These are phyloP conservation scores for Paraphoma chrysanthemicola DNA, from an alignment of 2,329 filamentous ascomycete species.

Conservation along the genomic window DNA sequence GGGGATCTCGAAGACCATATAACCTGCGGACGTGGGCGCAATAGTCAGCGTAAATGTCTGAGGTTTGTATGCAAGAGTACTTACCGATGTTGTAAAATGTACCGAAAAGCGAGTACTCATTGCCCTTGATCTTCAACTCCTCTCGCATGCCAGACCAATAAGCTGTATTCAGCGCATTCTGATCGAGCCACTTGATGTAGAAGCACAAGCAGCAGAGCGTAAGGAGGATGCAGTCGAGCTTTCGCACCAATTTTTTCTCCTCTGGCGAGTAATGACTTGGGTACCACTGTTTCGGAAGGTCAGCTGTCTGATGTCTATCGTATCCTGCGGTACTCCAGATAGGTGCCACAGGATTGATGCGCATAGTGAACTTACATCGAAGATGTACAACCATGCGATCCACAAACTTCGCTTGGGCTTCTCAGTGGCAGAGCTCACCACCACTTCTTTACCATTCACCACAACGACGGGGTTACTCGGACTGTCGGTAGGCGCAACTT, in stretches of 20 bases:
- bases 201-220: constrained; percentile 30
- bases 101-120: constrained; percentile 59
- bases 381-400: constrained; percentile 28
- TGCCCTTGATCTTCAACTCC: constrained; percentile 50
- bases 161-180: constrained; percentile 25
- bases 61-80: background rate
- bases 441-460: constrained; percentile 19
- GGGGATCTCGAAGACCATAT: constrained; percentile 43
- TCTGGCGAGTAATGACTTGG: constrained; percentile 26
- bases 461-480: constrained; percentile 9
- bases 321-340: no score
- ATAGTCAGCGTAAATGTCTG: constrained; percentile 16
- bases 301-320: background rate
- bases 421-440: constrained; percentile 27
- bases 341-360: no score
- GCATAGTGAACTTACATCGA: constrained; percentile 12
- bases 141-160: constrained; percentile 29
- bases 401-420: constrained; percentile 19
- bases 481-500: constrained; percentile 1
- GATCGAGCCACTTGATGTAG: constrained; percentile 32
- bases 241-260: constrained; percentile 25
- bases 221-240: constrained; percentile 26
- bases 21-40: constrained; percentile 16
- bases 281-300: constrained; percentile 18
- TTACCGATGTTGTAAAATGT: constrained; percentile 48